These are phyloP conservation scores for Dillenia suffruticosa DNA, from an alignment of 164 flowering plant genomes.

Conservation along the genomic window DNA sequence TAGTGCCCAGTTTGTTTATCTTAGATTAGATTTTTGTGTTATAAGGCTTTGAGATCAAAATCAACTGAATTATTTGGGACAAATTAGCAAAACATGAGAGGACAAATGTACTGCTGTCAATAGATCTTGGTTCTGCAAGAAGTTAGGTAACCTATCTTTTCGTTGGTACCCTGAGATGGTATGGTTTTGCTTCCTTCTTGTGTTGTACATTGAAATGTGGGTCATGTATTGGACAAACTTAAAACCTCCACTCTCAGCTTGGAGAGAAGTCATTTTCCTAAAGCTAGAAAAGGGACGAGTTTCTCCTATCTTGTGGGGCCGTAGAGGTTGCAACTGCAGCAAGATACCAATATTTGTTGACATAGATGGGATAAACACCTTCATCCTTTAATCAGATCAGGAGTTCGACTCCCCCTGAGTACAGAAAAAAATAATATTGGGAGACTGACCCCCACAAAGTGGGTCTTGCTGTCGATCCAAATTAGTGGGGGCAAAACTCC, in stretches of 20 bases:
- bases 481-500: no score
- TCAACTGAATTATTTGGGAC: no score
- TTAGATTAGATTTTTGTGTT: not conserved
- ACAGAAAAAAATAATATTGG: no score
- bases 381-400: no score
- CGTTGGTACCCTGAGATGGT: not conserved
- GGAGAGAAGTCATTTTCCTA: not conserved
- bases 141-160: constrained; percentile 9
- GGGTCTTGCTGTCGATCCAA: not conserved
- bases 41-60: not conserved
- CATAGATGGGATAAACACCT: no score
- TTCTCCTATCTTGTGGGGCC: constrained; percentile 7
- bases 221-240: not conserved
- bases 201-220: not conserved
- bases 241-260: not conserved
- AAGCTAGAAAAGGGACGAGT: not conserved
- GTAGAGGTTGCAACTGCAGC: not conserved
- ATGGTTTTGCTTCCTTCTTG: not conserved
- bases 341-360: no score
- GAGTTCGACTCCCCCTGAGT: no score
- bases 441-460: no score
- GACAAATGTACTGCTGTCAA: not conserved
- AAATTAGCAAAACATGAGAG: not conserved
- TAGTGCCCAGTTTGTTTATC: not conserved
- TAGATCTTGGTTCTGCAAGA: not conserved